Evolutionary conservation across 2,329 filamentous ascomycete species (phyloP), one percentile per base, ranked within the genome.

Genomic region (Epicoccum nigrum): DNA sequence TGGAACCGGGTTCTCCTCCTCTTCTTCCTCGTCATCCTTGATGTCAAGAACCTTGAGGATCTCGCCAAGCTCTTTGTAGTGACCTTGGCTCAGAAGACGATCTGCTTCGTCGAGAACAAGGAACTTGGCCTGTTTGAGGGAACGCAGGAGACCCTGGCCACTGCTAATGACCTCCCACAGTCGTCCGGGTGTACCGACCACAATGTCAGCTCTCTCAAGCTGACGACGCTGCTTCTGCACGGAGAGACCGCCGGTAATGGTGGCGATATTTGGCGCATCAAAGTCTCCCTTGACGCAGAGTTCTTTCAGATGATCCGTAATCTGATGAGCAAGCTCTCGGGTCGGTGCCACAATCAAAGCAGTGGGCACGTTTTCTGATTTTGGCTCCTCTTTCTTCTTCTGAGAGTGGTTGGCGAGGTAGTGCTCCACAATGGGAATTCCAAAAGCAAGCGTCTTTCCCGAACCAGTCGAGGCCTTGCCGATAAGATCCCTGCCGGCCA

Each of bases 391-490:
- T 20, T 70, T 51, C 71, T 72, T 56, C 25, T 53, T 19, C 31
- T 54, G 48, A 68, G 68, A 53, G 83, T 54, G 51, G 4, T 58
- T 56, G 9, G 63, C 81, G 6, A 99, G 75, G 80, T 88, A 97
- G 47, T 83, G 81, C 72, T 99, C 92, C 8, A 97, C 79, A 48
- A 99, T 94, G 0, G 94, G 94, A 56, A 99, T 92, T 1, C 88
- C 91, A 72, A 96, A 99, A 0, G 94, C 93, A 35, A 99, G 78
- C 0, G 94, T 99, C 76, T 99, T 99, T 63, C 94, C 94, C 12
- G 94, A 97, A 59, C 94, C 94, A 0, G 94, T 99, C 9, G 93
- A 88, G 2, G 94, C 94, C 76, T 99, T 99, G 33, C 94, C 94
- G 58, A 99, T 89, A 13, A 97, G 88, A 73, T 99, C 93, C 69